Base-by-base conservation (phyloP, 805 yeast species). In the Scheffersomyces coipomensis region DNA sequence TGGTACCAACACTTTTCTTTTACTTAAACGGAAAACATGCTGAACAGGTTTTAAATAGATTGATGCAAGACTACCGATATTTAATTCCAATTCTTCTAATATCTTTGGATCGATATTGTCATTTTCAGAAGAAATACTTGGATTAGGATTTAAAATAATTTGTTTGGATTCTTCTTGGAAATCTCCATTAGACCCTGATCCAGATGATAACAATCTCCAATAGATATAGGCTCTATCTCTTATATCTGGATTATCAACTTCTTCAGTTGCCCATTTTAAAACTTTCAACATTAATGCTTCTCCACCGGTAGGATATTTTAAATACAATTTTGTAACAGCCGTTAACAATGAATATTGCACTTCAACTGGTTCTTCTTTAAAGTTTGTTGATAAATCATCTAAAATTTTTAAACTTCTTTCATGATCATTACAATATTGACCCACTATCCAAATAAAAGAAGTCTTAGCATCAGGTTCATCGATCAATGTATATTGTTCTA, bases 181-280 rank as follows among this genome's bases (percentile, higher is more conserved):
- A 17, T 69, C 71, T 2, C 69, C 63, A 15, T 68, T 68, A 26
- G 69, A 69, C 34, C 67, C 69, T 15, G 48, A 32, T 12, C 51
- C 53, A 1, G 61, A 43, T 1, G 93, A 78, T 5, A 90, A 62
- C 21, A 90, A 62, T 41, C 96, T 72, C 93, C 95, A 85, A 63
- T 91, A 90, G 63, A 88, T 80, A 53, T 71, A 83, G 0, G 91
- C 97, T 29, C 96, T 65, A 47, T 88, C 95, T 44, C 97, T 73
- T 9, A 89, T 61, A 61, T 91, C 98, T 0, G 97, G 96, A 49
- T 88, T 83, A 45, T 82, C 81, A 1, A 73, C 66, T 10, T 81
- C 85, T 48, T 88, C 93, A 0, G 95, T 85, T 6, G 89, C 85
- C 56, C 68, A 60, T 51, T 80, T 81, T 39, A 89, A 62, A 0